A percentile compares a stretch with the other conserved stretches of the same genome.
Conservation (phyloP, 352 stramenopile species). For the Lagenidium giganteum region DNA sequence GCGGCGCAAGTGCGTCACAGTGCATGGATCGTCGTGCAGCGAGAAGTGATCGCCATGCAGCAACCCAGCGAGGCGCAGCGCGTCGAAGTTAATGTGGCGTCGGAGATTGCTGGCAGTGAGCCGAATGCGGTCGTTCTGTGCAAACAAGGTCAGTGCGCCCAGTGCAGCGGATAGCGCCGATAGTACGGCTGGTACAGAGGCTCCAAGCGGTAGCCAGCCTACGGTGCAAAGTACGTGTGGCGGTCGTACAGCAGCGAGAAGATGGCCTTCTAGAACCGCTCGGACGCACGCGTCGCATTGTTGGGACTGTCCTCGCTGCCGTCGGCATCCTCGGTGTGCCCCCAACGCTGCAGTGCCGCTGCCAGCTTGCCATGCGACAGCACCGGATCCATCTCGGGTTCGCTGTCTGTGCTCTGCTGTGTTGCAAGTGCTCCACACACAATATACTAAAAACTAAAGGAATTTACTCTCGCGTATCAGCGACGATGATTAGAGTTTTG, state of each 20-base stretch:
- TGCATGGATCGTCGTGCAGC: conserved; percentile 55
- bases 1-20: conserved; percentile 48
- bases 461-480: conserved; percentile 29
- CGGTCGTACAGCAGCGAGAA: conserved; percentile 48
- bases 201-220: conserved; percentile 57
- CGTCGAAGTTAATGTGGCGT: conserved; percentile 61
- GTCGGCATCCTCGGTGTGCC: conserved; percentile 57
- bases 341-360: conserved; percentile 37
- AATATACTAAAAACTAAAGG: conserved; percentile 29
- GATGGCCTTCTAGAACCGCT: conserved; percentile 42
- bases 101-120: conserved; percentile 45
- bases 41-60: conserved; percentile 63
- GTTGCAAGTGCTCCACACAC: conserved; percentile 38
- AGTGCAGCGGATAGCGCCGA: conserved; percentile 51
- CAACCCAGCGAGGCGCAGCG: conserved; percentile 32
- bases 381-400: conserved; percentile 62
- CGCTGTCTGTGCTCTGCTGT: conserved; percentile 22
- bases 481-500: no score
- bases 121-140: conserved; percentile 65
- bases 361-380: conserved; percentile 49
- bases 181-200: conserved; percentile 58
- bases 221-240: conserved; percentile 63
- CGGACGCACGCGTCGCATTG: no score
- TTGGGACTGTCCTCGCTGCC: conserved; percentile 9
- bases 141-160: conserved; percentile 52